A percentile compares a stretch with the other conserved stretches of the same genome.
Conservation (phyloP, 2,329 filamentous ascomycete genomes). For the Epichloe sibirici region DNA sequence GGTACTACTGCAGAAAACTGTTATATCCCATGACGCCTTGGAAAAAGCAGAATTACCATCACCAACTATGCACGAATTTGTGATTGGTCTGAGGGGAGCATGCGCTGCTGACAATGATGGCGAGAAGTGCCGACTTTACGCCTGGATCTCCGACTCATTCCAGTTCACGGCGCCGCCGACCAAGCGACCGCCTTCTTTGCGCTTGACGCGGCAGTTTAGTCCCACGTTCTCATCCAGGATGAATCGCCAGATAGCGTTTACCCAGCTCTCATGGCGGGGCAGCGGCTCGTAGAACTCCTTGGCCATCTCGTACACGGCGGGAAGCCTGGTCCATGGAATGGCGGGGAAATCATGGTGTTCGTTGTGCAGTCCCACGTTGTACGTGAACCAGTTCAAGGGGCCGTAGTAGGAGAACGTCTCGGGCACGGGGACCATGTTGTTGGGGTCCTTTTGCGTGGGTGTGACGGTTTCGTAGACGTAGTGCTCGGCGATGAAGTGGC, state of each 20-base stretch:
- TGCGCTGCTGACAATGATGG: too few species aligned
- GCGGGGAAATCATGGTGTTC: slow-evolving; percentile 99
- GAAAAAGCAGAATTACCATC: too few species aligned
- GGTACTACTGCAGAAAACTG: too few species aligned
- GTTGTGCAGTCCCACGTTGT: slow-evolving; percentile 96
- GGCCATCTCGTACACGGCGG: slow-evolving; percentile 64
- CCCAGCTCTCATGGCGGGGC: slow-evolving; percentile 82
- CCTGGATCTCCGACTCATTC: slow-evolving; percentile 59
- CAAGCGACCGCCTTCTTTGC: slow-evolving; percentile 59
- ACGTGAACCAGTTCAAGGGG: slow-evolving; percentile 78
- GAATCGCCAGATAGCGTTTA: slow-evolving; percentile 89
- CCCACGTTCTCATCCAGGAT: slow-evolving; percentile 83
- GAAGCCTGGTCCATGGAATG: slow-evolving; percentile 83
- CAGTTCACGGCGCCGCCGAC: slow-evolving; percentile 43
- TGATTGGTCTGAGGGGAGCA: too few species aligned
- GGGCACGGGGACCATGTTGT: slow-evolving; percentile 56
- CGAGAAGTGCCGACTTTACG: slow-evolving; percentile 24
- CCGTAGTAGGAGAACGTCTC: slow-evolving; percentile 98
- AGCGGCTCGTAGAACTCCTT: slow-evolving; percentile 85
- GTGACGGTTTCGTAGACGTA: slow-evolving; percentile 63
- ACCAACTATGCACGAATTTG: not conserved
- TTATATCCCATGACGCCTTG: too few species aligned
- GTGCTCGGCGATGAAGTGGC: slow-evolving; percentile 98
- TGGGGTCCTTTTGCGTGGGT: slow-evolving; percentile 41
- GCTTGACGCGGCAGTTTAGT: slow-evolving; percentile 85